A percentile compares a stretch with the other conserved stretches of the same genome.
Evolutionary conservation across 2,329 filamentous ascomycete species (phyloP).

Genomic region (Cryoendolithus antarcticus): DNA sequence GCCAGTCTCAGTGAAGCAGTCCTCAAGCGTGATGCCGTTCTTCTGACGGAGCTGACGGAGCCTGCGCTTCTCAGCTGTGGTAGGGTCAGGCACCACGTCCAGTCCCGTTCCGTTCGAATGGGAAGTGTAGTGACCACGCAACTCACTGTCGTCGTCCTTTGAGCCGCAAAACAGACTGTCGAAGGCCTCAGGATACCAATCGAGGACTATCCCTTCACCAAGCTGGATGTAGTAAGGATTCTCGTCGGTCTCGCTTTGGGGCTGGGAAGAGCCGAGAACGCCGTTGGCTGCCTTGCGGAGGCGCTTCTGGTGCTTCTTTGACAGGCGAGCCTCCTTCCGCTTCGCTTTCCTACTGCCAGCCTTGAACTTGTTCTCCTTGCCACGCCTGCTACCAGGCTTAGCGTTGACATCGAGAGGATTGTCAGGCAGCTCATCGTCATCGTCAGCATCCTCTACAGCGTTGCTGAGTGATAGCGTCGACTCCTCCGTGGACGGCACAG

Average conservation of each 20-base stretch:
- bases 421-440: slow-evolving; percentile 9
- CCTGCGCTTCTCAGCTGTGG: slow-evolving; percentile 51
- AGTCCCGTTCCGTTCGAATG: slow-evolving; percentile 44
- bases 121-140: slow-evolving; percentile 43
- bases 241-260: slow-evolving; percentile 9
- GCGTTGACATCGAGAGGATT: slow-evolving; percentile 6
- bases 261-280: slow-evolving; percentile 2
- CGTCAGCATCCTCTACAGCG: slow-evolving; percentile 3
- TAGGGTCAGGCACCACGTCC: slow-evolving; percentile 43
- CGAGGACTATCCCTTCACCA: slow-evolving; percentile 74
- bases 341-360: slow-evolving; percentile 5
- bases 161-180: slow-evolving; percentile 53
- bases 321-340: slow-evolving; percentile 4
- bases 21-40: slow-evolving; percentile 69
- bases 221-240: slow-evolving; percentile 47
- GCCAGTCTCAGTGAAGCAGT: slow-evolving; percentile 89
- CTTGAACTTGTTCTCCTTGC: slow-evolving; percentile 13
- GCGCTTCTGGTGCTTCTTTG: slow-evolving; percentile 9
- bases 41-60: slow-evolving; percentile 54
- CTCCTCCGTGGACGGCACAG: slow-evolving; percentile 2
- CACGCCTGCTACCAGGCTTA: slow-evolving; percentile 1
- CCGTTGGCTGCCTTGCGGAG: slow-evolving; percentile 1
- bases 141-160: slow-evolving; percentile 31
- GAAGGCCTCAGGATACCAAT: slow-evolving; percentile 64
- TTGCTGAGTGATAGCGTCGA: neutral